Percentiles rank a stretch among this genome's conserved stretches.
Evolutionary conservation across 2,329 filamentous ascomycete genomes (phyloP).

Genomic region (Pseudogymnoascus sp.): DNA sequence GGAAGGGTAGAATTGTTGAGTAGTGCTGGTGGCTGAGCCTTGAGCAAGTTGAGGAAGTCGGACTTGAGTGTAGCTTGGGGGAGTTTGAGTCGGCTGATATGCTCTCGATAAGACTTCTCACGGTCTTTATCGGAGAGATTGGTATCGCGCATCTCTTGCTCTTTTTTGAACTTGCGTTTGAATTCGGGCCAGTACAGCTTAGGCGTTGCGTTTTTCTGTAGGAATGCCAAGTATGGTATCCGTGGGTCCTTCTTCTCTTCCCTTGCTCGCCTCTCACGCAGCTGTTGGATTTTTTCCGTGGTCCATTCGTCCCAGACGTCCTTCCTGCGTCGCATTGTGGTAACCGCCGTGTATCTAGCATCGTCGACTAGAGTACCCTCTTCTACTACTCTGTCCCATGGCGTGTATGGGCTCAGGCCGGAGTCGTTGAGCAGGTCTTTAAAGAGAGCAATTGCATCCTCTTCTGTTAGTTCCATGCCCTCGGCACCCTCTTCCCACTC

Average conservation of each 20-base stretch:
- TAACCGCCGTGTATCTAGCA: constrained; percentile 72
- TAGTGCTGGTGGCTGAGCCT: constrained; percentile 46
- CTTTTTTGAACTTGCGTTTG: constrained; percentile 79
- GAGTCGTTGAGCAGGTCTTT: constrained; percentile 79
- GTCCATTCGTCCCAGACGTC: constrained; percentile 83
- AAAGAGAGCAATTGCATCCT: constrained; percentile 72
- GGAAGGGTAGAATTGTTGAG: constrained; percentile 53
- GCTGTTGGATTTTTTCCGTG: constrained; percentile 61
- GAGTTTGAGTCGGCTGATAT: constrained; percentile 59
- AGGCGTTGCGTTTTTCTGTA: constrained; percentile 73
- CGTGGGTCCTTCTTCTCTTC: constrained; percentile 76
- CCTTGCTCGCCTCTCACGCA: constrained; percentile 64
- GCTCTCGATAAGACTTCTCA: constrained; percentile 72
- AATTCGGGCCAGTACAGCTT: constrained; percentile 99
- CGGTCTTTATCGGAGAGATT: constrained; percentile 66
- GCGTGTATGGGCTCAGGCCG: constrained; percentile 74
- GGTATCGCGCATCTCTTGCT: constrained; percentile 68
- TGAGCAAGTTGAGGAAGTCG: constrained; percentile 59
- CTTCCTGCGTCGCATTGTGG: constrained; percentile 71
- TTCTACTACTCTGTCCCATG: constrained; percentile 85
- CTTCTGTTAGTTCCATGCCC: constrained; percentile 61
- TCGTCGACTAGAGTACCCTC: constrained; percentile 78
- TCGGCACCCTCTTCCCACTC: constrained; percentile 64
- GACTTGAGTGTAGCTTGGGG: constrained; percentile 58
- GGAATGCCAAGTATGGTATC: constrained; percentile 72